phyloP scores from a whole-genome alignment of 2,329 filamentous ascomycete genomes.

The Mycosphaerella sp. region DNA sequence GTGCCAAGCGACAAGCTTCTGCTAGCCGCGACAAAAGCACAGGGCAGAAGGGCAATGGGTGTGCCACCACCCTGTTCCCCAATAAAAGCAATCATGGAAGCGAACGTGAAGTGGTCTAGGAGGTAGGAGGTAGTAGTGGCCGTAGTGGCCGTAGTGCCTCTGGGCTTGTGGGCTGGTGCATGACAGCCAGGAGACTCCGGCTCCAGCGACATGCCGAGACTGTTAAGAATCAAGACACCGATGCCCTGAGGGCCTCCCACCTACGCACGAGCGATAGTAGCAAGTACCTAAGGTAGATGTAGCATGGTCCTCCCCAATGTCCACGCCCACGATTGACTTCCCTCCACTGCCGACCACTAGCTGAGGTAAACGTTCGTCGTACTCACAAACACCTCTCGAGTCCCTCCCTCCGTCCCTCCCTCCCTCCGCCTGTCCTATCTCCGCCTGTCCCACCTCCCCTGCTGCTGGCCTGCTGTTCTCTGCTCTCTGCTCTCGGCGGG shows the following conservation, averaged over 20 bases:
- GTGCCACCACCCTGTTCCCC: constrained; percentile 4
- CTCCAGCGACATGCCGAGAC: constrained; percentile 1
- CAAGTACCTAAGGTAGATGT: neutral
- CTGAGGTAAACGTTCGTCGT: no score
- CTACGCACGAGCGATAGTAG: neutral
- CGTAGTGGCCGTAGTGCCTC: neutral
- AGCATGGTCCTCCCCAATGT: no score
- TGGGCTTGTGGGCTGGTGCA: constrained; percentile 5
- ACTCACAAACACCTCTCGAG: no score
- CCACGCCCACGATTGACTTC: no score
- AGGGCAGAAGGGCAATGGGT: neutral
- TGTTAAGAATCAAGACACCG: constrained; percentile 3
- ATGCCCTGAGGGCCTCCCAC: neutral
- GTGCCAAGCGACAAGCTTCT: neutral
- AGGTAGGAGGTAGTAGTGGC: neutral
- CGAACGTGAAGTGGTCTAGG: constrained; percentile 2
- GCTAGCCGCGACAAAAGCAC: neutral
- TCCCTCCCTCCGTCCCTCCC: no score
- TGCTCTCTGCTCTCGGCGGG: no score
- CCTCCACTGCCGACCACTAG: no score
- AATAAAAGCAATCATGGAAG: neutral
- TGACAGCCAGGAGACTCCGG: constrained; percentile 4
- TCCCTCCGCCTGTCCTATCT: no score
- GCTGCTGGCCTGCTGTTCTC: neutral
- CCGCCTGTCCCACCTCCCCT: neutral